phyloP scores from a whole-genome alignment of 2,329 filamentous ascomycete genomes.

The Pseudogymnoascus pannorum region DNA sequence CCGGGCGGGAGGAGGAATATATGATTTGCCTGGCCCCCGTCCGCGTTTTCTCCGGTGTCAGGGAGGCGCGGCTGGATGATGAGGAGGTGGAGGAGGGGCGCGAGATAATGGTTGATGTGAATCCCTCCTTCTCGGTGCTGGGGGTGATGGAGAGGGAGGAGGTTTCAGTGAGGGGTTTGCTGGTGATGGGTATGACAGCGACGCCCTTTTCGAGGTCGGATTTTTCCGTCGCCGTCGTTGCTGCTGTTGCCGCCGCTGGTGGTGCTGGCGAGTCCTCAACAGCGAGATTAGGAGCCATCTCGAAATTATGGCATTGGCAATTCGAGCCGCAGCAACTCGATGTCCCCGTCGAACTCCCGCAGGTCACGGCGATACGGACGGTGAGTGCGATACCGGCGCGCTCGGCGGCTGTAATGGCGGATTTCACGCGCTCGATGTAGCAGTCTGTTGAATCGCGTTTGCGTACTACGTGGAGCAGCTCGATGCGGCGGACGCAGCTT shows the following conservation, averaged over 20 bases:
- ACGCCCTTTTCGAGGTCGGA: neutral
- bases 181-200: neutral
- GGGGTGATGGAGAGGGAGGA: neutral
- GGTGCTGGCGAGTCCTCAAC: no score
- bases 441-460: slow-evolving; percentile 48
- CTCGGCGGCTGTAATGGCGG: slow-evolving; percentile 37
- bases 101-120: neutral
- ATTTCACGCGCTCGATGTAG: slow-evolving; percentile 43
- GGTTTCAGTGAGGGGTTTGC: neutral
- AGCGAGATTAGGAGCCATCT: neutral
- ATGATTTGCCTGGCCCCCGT: neutral
- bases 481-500: slow-evolving; percentile 45
- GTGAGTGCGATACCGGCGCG: slow-evolving; percentile 41
- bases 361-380: slow-evolving; percentile 48
- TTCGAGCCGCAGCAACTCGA: slow-evolving; percentile 10
- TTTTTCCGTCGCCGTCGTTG: slow-evolving; percentile 7
- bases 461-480: slow-evolving; percentile 45
- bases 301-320: slow-evolving; percentile 10
- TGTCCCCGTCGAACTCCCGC: slow-evolving; percentile 17
- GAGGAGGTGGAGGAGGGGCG: neutral
- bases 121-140: neutral
- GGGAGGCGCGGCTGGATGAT: no score
- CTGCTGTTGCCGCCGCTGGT: neutral
- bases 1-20: slow-evolving; percentile 32
- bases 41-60: no score